A percentile compares a stretch with the other conserved stretches of the same genome.
Conservation (phyloP, 768 basidiomycete species). For the Phlegmacium glaucopus region DNA sequence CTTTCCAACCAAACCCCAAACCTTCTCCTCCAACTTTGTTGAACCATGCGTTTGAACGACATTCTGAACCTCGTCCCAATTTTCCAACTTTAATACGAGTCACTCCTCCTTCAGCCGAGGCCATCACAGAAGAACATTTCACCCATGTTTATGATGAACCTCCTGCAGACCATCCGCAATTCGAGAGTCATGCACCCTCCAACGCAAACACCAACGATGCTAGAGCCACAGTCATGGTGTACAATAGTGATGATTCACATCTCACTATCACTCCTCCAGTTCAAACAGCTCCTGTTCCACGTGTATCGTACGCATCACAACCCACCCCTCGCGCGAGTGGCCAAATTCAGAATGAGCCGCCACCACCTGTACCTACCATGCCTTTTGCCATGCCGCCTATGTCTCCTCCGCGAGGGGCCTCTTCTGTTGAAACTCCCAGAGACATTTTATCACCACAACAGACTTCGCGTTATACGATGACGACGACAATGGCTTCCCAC, state of each 20-base stretch:
- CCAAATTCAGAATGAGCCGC: constrained; percentile 7
- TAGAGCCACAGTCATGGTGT: constrained; percentile 13
- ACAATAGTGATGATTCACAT: constrained; percentile 17
- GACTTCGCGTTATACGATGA: constrained; percentile 24
- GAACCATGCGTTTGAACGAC: no score
- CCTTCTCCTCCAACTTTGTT: no score
- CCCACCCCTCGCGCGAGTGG: constrained; percentile 13
- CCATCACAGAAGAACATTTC: constrained; percentile 22
- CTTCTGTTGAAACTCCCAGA: constrained; percentile 10
- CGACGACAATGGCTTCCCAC: constrained; percentile 25
- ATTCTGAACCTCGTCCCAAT: no score
- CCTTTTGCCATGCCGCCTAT: background rate
- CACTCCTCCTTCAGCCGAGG: constrained; percentile 29
- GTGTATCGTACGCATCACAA: constrained; percentile 16
- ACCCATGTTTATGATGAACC: constrained; percentile 18
- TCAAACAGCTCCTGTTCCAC: constrained; percentile 8
- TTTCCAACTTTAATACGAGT: constrained; percentile 26
- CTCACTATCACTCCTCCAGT: constrained; percentile 1
- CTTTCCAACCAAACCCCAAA: no score
- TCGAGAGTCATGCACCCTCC: constrained; percentile 1
- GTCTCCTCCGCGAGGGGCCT: background rate
- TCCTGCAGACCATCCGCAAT: constrained; percentile 15
- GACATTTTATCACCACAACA: constrained; percentile 16
- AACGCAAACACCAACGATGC: background rate
- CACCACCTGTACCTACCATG: background rate